These are phyloP conservation scores for Begonia loranthoides DNA, from an alignment of 306 rosid species.

Conservation along the genomic window DNA sequence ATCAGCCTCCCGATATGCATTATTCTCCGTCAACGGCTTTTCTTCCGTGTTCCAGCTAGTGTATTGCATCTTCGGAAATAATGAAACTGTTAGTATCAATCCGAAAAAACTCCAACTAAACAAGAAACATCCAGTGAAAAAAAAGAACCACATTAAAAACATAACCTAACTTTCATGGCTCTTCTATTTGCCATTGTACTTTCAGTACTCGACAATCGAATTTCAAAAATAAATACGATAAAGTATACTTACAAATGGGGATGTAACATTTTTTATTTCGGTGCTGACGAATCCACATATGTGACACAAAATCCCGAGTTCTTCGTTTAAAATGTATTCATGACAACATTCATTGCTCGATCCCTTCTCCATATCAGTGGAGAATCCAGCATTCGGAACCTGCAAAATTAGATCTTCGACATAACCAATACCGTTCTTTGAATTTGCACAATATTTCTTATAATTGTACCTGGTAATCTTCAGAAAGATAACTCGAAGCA, in stretches of 20 bases:
- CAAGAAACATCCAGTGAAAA: not conserved
- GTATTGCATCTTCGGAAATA: conserved; percentile 37
- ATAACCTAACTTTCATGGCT: no score
- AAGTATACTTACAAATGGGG: conserved; percentile 67
- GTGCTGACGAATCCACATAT: conserved; percentile 52
- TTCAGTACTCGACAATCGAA: no score
- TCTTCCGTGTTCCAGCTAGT: conserved; percentile 36
- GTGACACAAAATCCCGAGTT: conserved; percentile 63
- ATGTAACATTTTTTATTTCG: conserved; percentile 48
- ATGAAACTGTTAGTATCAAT: conserved; percentile 13
- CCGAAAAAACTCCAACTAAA: conserved; percentile 2
- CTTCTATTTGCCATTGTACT: no score
- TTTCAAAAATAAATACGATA: no score
- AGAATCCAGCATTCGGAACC: conserved; percentile 29
- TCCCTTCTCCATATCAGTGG: conserved; percentile 7
- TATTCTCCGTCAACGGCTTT: conserved; percentile 24
- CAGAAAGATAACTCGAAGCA: conserved; percentile 56
- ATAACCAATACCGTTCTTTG: no score
- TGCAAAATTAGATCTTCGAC: conserved; percentile 14
- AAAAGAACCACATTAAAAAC: not conserved
- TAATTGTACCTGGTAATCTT: conserved; percentile 39
- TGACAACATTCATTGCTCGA: conserved; percentile 34
- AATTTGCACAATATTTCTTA: not conserved
- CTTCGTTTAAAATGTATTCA: conserved; percentile 48
- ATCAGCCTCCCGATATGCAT: conserved; percentile 22